A percentile compares a stretch with the other conserved stretches of the same genome.
These are phyloP conservation scores for Podila clonocystis DNA, from an alignment of 192 early-diverging fungal genomes.

Conservation along the genomic window DNA sequence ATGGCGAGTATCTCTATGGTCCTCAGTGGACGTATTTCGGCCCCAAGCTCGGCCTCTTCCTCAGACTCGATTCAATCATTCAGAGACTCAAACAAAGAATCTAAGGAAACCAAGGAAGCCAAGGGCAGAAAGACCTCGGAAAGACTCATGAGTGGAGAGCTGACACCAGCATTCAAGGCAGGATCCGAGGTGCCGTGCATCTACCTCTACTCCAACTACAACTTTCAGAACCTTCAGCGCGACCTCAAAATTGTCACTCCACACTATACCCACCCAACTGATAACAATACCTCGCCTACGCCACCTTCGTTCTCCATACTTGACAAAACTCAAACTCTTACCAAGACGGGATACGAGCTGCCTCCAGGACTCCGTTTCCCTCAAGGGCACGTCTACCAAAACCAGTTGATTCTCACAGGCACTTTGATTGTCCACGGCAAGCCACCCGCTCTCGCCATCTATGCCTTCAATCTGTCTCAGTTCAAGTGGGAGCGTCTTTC, in stretches of 20 bases:
- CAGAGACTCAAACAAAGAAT: background rate
- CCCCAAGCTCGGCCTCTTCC: constrained; percentile 29
- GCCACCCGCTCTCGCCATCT: constrained; percentile 38
- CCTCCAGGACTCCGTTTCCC: constrained; percentile 44
- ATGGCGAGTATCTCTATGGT: constrained; percentile 41
- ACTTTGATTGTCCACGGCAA: constrained; percentile 29
- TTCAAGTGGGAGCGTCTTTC: constrained; percentile 36
- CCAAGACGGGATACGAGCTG: constrained; percentile 7
- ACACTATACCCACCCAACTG: constrained; percentile 15
- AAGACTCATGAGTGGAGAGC: constrained; percentile 24
- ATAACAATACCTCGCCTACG: background rate
- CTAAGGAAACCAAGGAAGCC: background rate
- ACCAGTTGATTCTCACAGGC: constrained; percentile 40
- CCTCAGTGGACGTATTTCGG: constrained; percentile 42
- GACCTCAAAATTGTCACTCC: constrained; percentile 39
- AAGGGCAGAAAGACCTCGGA: constrained; percentile 16
- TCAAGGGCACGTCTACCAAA: constrained; percentile 44
- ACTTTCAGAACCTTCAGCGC: constrained; percentile 39
- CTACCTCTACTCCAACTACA: constrained; percentile 51
- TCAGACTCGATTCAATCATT: constrained; percentile 12
- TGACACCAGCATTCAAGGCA: constrained; percentile 41
- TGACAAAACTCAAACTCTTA: constrained; percentile 22
- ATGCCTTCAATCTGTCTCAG: constrained; percentile 12
- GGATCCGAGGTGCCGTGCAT: constrained; percentile 27
- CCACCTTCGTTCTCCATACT: constrained; percentile 19